A percentile compares a stretch with the other conserved stretches of the same genome.
phyloP scores from a whole-genome alignment of 2,329 filamentous ascomycete species.

The Claviceps capensis region DNA sequence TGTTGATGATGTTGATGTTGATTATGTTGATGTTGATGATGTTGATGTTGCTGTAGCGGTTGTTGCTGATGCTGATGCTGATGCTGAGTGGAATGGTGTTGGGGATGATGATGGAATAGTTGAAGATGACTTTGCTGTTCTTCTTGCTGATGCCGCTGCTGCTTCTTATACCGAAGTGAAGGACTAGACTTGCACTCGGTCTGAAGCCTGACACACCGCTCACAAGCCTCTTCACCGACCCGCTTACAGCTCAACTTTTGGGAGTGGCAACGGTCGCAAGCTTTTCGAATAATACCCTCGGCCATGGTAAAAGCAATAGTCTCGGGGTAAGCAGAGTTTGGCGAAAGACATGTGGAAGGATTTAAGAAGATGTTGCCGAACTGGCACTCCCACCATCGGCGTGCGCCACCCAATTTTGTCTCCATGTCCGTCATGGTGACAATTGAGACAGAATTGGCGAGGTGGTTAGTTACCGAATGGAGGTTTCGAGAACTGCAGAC shows the following conservation, averaged over 20 bases:
- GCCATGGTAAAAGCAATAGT: constrained; percentile 20
- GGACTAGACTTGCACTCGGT: constrained; percentile 31
- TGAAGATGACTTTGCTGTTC: constrained; percentile 5
- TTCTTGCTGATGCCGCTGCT: constrained; percentile 14
- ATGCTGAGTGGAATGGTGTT: constrained; percentile 15
- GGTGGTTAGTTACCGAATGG: constrained; percentile 6
- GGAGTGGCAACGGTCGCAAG: constrained; percentile 32
- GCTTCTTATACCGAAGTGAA: constrained; percentile 25
- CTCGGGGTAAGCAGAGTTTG: constrained; percentile 10
- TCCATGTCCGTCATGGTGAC: background rate
- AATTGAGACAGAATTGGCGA: constrained; percentile 4
- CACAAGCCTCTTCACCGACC: constrained; percentile 24
- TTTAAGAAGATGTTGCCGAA: constrained; percentile 16
- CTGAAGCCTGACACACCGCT: constrained; percentile 27
- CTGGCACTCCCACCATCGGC: constrained; percentile 6
- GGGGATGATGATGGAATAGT: background rate
- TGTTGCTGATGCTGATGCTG: constrained; percentile 7
- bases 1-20: constrained; percentile 10
- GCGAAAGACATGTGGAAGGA: constrained; percentile 16
- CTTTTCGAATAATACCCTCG: constrained; percentile 26
- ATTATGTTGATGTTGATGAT: constrained; percentile 20
- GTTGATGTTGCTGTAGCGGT: background rate
- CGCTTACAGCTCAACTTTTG: constrained; percentile 34
- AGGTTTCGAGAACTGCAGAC: constrained; percentile 6
- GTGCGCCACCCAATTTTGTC: constrained; percentile 5